Evolutionary conservation across 768 basidiomycete genomes (phyloP), one percentile per base, ranked within the genome.

Genomic region (Phlebiopsis gigantea): DNA sequence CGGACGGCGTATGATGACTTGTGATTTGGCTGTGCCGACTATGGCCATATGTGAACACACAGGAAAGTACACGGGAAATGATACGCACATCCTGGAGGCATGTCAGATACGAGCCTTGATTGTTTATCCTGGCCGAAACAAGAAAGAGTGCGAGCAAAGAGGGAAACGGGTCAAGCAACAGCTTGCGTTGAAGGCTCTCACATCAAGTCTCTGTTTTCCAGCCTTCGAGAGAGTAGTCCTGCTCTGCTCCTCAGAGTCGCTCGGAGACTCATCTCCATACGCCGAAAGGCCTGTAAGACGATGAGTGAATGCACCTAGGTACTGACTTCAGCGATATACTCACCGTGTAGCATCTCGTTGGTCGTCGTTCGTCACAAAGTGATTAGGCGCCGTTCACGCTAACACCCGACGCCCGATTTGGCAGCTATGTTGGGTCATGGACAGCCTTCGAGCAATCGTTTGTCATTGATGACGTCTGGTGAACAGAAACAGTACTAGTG

Each of bases 231-330:
- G 12, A 3, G 34, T 39, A 39, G 31, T n/a, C 9, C 53, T 17
- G 39, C 25, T 22, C 48, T 41, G 28, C 39, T 48, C 43, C 44
- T 71, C 68, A 53, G 71, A 66, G 48, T 84, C 84, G 59, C 80
- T 83, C 21, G 76, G 77, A n/a, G 80, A 81, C 61, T 84, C 85
- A 53, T 81, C 84, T 62, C 77, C 81, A 63, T 87, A 87, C 29
- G 79, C 80, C 25, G 81, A 80, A 31, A 87, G 79, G 19, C 83
- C 85, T 86, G 49, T 5, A 29, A 15, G 12, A 1, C n/a, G 22
- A 56, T 48, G 26, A 14, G 47, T 22, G 45, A 48, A 17, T 6
- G 21, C 21, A 15, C 29, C 9, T 4, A 29, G 29, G 29, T 5
- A 5, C 47, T 22, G 21, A n/a, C 26, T 15, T 10, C 8, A 12